Base-by-base conservation (phyloP, 495 filamentous ascomycete genomes). In the Hypoxylon rickii region DNA sequence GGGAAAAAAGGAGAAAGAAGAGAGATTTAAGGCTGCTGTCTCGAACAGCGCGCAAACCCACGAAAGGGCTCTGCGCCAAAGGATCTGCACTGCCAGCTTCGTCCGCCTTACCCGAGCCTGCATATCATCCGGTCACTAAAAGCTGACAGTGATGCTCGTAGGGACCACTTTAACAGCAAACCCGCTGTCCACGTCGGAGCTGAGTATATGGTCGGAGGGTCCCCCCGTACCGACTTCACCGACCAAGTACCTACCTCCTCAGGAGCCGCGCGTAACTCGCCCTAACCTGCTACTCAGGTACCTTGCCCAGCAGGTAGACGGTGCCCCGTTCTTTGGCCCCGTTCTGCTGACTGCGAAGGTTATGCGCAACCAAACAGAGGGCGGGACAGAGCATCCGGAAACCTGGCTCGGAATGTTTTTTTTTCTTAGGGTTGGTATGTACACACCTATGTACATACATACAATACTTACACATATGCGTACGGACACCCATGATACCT, bases 71-170 rank as follows among this genome's bases (percentile, higher is more conserved):
- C 6, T 22, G 43, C 18, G 26, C 44, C 44, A 16, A 43, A 55
- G 51, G 58, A 61, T 61, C 58, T 51, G 41, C 58, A 47, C 51
- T 44, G 51, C 58, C 54, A 45, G 43, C 26, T 34, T 55, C 29
- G 39, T 29, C 58, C 51, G 58, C 42, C 51, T 24, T 51, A 51
- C 58, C 58, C 58, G 24, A 4, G 58, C 40, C 31, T 32, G 51
- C 46, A 48, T 29, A 55, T 61, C 41, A 55, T 36, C 37, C n/a
- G n/a, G n/a, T 47, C 52, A 48, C 47, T 55, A 51, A 46, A 44
- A 37, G 31, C 39, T 43, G 39, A 51, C 36, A 16, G 46, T n/a
- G 51, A 22, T 41, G 17, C 40, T 34, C 34, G 22, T 44, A 24
- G 8, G 34, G n/a, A 47, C 51, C 43, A 42, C 31, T 18, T 21